A percentile compares a stretch with the other conserved stretches of the same genome.
These are phyloP conservation scores for Melocanna baccifera DNA, from an alignment of 176 grass and related monocot genomes.

Conservation along the genomic window DNA sequence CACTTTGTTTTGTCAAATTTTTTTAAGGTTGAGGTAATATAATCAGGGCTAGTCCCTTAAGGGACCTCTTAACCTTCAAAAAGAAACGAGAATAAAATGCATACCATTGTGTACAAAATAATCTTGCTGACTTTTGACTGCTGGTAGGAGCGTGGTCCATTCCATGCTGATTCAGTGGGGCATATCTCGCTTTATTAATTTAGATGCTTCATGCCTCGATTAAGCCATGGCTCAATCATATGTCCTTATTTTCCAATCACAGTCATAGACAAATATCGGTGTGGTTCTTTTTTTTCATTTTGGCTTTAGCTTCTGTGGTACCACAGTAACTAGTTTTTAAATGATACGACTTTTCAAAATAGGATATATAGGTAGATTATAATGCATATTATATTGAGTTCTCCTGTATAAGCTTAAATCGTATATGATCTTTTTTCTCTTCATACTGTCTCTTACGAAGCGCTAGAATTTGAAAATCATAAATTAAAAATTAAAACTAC, in stretches of 20 bases:
- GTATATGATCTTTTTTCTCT: too few species aligned
- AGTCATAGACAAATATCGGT: background rate
- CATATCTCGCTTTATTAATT: slow-evolving; percentile 29
- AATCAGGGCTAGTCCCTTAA: background rate
- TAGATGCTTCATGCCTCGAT: background rate
- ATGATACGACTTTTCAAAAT: too few species aligned
- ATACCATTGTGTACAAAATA: slow-evolving; percentile 7
- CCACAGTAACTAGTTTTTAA: too few species aligned
- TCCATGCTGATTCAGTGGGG: slow-evolving; percentile 36
- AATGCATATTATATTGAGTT: too few species aligned
- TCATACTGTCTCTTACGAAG: too few species aligned
- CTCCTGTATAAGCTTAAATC: too few species aligned
- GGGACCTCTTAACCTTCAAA: background rate
- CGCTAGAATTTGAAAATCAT: too few species aligned
- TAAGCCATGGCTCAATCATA: slow-evolving; percentile 23
- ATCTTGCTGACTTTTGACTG: slow-evolving; percentile 40
- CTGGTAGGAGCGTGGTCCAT: slow-evolving; percentile 27
- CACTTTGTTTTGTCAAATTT: background rate
- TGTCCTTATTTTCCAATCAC: slow-evolving; percentile 4
- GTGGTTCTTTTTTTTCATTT: too few species aligned
- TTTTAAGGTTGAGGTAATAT: background rate
- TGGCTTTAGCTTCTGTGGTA: too few species aligned
- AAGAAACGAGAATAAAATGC: background rate
- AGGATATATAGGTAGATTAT: too few species aligned
- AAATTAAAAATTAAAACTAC: too few species aligned